Percentiles rank a stretch among this genome's conserved stretches.
These are phyloP conservation scores for Phialophora chinensis DNA, from an alignment of 2,329 filamentous ascomycete genomes.

Conservation along the genomic window DNA sequence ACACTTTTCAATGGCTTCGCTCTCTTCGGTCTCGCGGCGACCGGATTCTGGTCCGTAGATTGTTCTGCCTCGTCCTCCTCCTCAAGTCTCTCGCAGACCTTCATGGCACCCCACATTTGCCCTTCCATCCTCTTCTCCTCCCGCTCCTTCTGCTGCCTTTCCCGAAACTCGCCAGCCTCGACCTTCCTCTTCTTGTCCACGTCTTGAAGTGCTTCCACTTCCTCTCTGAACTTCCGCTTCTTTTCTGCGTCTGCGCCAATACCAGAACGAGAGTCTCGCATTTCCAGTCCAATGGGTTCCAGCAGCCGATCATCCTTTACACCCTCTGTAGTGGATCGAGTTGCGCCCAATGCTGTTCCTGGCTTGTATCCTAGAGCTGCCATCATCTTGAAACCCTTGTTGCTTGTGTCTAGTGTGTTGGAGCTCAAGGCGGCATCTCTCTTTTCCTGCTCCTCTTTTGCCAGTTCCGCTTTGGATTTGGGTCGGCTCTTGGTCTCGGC, in stretches of 20 bases:
- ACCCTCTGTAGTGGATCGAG: slow-evolving; percentile 46
- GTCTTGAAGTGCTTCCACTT: slow-evolving; percentile 58
- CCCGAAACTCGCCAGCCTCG: slow-evolving; percentile 74
- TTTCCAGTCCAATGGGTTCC: slow-evolving; percentile 75
- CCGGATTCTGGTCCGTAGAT: slow-evolving; percentile 23
- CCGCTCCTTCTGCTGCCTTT: slow-evolving; percentile 71
- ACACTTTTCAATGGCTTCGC: slow-evolving; percentile 68
- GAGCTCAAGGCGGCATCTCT: slow-evolving; percentile 77
- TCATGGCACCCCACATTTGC: slow-evolving; percentile 77
- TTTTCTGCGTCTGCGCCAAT: slow-evolving; percentile 84
- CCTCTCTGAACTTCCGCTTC: slow-evolving; percentile 75
- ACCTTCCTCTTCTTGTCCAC: slow-evolving; percentile 66
- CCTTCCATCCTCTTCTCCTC: slow-evolving; percentile 72
- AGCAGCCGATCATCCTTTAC: slow-evolving; percentile 52
- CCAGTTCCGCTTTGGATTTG: slow-evolving; percentile 83
- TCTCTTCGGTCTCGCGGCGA: slow-evolving; percentile 33
- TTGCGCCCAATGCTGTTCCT: slow-evolving; percentile 74
- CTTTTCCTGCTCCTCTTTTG: slow-evolving; percentile 71
- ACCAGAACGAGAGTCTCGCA: slow-evolving; percentile 81
- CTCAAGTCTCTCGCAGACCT: slow-evolving; percentile 78
- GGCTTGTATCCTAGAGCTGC: slow-evolving; percentile 87
- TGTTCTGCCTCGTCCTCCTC: slow-evolving; percentile 41
- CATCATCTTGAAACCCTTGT: slow-evolving; percentile 96
- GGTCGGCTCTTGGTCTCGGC: slow-evolving; percentile 64
- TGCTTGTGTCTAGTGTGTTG: slow-evolving; percentile 70